Evolutionary conservation across 495 filamentous ascomycete genomes (phyloP), one percentile per base, ranked within the genome.

Genomic region (Massariosphaeria phaeospora): DNA sequence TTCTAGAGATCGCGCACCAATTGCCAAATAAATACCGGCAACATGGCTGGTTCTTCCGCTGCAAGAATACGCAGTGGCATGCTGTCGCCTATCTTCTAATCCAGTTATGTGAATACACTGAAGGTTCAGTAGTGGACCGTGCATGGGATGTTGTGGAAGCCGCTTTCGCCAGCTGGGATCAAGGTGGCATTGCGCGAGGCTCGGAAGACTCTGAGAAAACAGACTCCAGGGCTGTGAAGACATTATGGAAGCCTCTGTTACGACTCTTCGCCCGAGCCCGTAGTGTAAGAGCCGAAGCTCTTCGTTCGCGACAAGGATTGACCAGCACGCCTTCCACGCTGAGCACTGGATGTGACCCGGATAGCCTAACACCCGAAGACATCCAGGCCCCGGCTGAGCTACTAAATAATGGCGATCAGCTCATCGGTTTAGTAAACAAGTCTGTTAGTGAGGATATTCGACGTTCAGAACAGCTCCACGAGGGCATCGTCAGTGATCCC

Each of bases 31-130:
- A 31, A 11, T 40, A 23, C 12, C 17, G 48, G 3, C 56, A 39
- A 13, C 43, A 21, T 15, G 56, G 56, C 21, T 59, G 56, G 56
- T 53, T 48, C 34, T 59, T 53, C 13, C 56, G 56, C 26, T 59
- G 56, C 41, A 53, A 48, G 18, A 39, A 53, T 48, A 53, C 42
- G 25, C 33, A 53, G 43, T 59, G 56, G 56, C 56, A 53, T 21
- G 56, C 56, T 12, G 34, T 53, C 25, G 56, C 49, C 29, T 59
- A 59, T 42, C 40, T 59, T 2, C 30, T 59, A 18, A 53, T 41
- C 2, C 23, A 59, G 29, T 15, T 59, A 5, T 48, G 47, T 21
- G 54, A 33, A 18, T 15, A 36, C 24, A 47, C 47, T n/a, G 2
- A 33, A 9, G 48, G 42, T 18, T 34, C 40, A 10, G 56, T 26